phyloP scores from a whole-genome alignment of 148 eudicot species.

The Arctostaphylos glauca region DNA sequence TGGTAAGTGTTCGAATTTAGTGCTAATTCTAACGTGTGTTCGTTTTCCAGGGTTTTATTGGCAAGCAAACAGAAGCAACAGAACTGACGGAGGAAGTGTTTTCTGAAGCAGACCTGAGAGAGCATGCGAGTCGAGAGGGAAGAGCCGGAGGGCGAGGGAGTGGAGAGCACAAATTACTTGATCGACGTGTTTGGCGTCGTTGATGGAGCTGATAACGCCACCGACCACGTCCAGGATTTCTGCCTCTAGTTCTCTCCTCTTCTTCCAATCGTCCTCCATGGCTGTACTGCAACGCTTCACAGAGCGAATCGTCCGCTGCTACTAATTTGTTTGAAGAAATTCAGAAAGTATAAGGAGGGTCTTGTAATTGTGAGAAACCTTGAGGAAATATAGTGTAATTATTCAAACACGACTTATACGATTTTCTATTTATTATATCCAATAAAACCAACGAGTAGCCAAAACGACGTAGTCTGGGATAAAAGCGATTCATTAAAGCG shows the following conservation, averaged over 20 bases:
- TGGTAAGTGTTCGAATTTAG: no score
- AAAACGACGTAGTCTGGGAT: no score
- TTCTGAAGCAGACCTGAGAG: conserved; percentile 43
- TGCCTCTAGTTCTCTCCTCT: conserved; percentile 34
- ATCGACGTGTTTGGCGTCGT: conserved; percentile 55
- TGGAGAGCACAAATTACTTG: conserved; percentile 68
- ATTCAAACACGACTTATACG: no score
- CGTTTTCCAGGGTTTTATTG: no score
- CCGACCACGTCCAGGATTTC: conserved; percentile 51
- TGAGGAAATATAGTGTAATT: no score
- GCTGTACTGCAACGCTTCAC: background rate
- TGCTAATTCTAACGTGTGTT: no score
- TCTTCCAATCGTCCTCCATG: conserved; percentile 9
- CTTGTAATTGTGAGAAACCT: no score
- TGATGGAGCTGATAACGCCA: conserved; percentile 43
- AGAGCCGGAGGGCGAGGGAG: conserved; percentile 62
- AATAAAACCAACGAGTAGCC: no score
- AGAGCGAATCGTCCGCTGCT: background rate
- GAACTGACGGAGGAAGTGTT: background rate
- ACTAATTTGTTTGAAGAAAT: no score
- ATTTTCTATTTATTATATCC: no score
- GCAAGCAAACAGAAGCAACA: background rate
- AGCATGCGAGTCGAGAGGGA: conserved; percentile 51
- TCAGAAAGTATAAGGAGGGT: no score
- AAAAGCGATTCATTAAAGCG: no score